Evolutionary conservation across 345 rosid species (phyloP).

Genomic region (Syzygium aqueum): DNA sequence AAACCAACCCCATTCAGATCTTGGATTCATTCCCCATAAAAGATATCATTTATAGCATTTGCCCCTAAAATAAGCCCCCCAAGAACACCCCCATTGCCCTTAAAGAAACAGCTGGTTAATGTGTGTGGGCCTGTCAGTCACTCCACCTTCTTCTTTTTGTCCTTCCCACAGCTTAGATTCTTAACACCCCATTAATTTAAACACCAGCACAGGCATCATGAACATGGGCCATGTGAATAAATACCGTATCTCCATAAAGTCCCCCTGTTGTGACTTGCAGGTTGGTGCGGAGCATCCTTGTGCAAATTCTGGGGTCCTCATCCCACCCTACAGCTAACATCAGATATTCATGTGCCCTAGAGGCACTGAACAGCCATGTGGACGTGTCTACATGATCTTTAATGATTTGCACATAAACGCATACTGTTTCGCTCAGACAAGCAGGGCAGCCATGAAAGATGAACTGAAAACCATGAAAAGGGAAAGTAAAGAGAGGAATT

Average conservation of each 20-base stretch:
- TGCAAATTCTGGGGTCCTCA: slow-evolving; percentile 4
- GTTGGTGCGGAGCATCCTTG: slow-evolving; percentile 5
- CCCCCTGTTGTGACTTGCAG: slow-evolving; percentile 3
- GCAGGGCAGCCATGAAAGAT: neutral
- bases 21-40: neutral
- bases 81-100: neutral
- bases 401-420: neutral
- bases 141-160: neutral
- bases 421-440: neutral
- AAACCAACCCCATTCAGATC: neutral
- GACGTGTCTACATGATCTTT: neutral
- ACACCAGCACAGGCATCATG: slow-evolving; percentile 5
- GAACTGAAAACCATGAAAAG: neutral
- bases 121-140: neutral
- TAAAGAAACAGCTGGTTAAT: neutral
- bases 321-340: neutral
- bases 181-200: slow-evolving; percentile 8
- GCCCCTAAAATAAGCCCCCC: neutral
- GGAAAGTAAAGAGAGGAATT: neutral
- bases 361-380: neutral
- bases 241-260: slow-evolving; percentile 5
- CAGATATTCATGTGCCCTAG: neutral
- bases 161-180: neutral
- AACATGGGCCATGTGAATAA: slow-evolving; percentile 13
- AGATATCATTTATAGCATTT: neutral